Evolutionary conservation across 257 asterid species (phyloP).

Genomic region (Ligustrum vulgare): DNA sequence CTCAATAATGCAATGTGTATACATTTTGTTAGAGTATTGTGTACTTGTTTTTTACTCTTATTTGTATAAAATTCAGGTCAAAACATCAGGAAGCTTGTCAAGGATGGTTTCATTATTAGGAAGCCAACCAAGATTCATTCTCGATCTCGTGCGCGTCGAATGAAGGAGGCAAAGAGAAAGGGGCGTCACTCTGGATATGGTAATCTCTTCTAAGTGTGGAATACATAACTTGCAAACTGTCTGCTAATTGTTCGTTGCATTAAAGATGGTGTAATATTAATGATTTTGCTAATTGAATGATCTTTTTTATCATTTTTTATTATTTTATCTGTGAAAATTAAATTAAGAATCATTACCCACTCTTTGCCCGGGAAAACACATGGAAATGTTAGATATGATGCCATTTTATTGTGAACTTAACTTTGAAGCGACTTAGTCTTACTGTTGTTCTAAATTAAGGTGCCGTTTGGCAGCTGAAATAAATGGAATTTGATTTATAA

Average conservation of each 20-base stretch:
- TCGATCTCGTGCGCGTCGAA: conserved; percentile 55
- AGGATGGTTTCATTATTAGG: conserved; percentile 64
- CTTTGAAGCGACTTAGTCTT: not conserved
- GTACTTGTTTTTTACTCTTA: not conserved
- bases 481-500: too few relatives aligned
- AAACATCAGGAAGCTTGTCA: conserved; percentile 54
- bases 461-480: too few relatives aligned
- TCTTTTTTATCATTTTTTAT: not conserved
- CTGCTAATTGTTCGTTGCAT: not conserved
- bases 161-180: conserved; percentile 59
- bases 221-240: not conserved
- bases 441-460: not conserved
- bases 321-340: not conserved
- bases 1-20: not conserved
- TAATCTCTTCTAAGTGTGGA: conserved; percentile 10
- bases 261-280: not conserved
- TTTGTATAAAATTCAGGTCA: conserved; percentile 19
- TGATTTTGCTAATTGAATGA: not conserved
- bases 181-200: conserved; percentile 69
- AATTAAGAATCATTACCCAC: not conserved
- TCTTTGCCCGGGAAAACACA: not conserved
- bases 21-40: not conserved
- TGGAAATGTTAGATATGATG: not conserved
- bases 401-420: not conserved
- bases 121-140: conserved; percentile 65